Percentiles rank a stretch among this genome's conserved stretches.
These are phyloP conservation scores for Monilinia vaccinii-corymbosi DNA, from an alignment of 2,329 filamentous ascomycete genomes.

Conservation along the genomic window DNA sequence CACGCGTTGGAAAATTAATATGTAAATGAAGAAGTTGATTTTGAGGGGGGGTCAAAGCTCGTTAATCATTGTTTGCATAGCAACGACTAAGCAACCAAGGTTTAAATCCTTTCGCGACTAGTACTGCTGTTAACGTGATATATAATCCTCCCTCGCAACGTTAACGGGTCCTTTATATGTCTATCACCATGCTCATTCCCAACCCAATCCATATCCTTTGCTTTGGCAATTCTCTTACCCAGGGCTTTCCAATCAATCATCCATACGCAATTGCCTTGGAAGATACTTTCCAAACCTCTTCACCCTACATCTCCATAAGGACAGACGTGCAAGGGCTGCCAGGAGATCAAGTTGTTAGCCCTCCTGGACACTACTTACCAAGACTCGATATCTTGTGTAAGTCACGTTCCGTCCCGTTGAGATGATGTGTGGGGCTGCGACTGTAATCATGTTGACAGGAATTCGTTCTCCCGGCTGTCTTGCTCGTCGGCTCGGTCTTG, in stretches of 20 bases:
- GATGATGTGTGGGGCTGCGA: not conserved
- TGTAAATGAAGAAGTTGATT: not conserved
- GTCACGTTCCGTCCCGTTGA: conserved; percentile 12
- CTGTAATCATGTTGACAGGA: not conserved
- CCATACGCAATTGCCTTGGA: conserved; percentile 46
- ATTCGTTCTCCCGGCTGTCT: too few species aligned
- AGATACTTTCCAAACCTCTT: conserved; percentile 37
- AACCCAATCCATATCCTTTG: conserved; percentile 23
- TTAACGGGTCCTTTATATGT: not conserved
- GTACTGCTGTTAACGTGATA: too few species aligned
- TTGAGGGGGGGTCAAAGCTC: not conserved
- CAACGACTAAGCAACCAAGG: not conserved
- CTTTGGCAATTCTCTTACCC: conserved; percentile 39
- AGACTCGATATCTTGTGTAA: conserved; percentile 30
- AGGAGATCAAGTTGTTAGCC: conserved; percentile 40
- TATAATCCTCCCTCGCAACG: too few species aligned
- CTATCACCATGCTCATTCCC: conserved; percentile 17
- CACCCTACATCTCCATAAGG: conserved; percentile 35
- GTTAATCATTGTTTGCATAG: not conserved
- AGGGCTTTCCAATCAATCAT: conserved; percentile 40
- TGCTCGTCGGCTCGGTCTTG: not conserved
- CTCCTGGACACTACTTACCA: conserved; percentile 23
- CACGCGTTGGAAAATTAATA: not conserved
- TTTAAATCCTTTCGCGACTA: not conserved
- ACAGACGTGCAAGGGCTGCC: conserved; percentile 40